Conservation (phyloP, 495 filamentous ascomycete genomes). For the Xylaria acuta region DNA sequence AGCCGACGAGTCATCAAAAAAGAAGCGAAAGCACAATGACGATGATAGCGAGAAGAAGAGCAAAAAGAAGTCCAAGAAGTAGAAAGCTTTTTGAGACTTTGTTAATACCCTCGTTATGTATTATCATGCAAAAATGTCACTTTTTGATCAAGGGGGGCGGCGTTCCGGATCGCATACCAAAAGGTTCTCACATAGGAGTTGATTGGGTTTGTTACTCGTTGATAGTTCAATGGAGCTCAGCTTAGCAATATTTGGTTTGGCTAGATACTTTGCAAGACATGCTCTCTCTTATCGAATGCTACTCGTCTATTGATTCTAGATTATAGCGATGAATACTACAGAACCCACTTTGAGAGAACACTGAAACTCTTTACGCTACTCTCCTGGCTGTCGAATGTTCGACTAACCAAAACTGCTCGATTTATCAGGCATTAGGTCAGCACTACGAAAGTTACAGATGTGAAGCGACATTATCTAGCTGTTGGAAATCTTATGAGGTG, state of each 20-base stretch:
- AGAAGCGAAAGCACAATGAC: constrained; percentile 44
- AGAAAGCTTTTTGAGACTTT: constrained; percentile 39
- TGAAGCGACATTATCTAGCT: background rate
- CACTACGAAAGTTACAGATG: too few relatives aligned
- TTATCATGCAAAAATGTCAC: constrained; percentile 38
- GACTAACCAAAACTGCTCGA: too few relatives aligned
- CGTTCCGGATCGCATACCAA: constrained; percentile 46
- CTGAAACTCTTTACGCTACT: background rate
- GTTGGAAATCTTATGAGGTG: background rate
- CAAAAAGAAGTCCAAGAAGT: constrained; percentile 53
- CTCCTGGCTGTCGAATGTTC: too few relatives aligned
- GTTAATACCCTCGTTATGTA: constrained; percentile 37
- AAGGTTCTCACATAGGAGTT: constrained; percentile 40
- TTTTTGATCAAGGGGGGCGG: constrained; percentile 36
- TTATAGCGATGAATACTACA: background rate
- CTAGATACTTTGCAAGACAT: constrained; percentile 6
- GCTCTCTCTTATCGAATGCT: constrained; percentile 1
- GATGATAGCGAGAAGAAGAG: constrained; percentile 52
- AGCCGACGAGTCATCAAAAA: constrained; percentile 30
- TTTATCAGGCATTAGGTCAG: too few relatives aligned
- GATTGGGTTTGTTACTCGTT: constrained; percentile 32
- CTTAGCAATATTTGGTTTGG: constrained; percentile 15
- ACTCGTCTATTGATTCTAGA: background rate
- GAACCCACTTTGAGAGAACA: background rate
- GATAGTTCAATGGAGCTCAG: constrained; percentile 21